A percentile compares a stretch with the other conserved stretches of the same genome.
These are phyloP conservation scores for Angophora floribunda DNA, from an alignment of 345 rosid genomes.

Conservation along the genomic window DNA sequence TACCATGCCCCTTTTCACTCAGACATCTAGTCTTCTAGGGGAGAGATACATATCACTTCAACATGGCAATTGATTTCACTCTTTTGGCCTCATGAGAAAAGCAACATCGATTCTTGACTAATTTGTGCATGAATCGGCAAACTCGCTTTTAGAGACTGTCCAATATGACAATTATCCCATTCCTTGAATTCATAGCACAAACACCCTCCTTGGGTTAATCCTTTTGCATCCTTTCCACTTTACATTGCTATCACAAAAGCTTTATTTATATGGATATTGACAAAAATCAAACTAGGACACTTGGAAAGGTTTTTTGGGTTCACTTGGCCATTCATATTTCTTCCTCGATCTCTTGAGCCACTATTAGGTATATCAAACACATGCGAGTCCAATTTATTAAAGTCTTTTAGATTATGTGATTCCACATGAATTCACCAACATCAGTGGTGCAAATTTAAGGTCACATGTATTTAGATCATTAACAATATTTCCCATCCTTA, in stretches of 20 bases:
- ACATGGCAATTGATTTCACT: background rate
- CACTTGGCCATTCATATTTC: background rate
- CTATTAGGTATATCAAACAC: background rate
- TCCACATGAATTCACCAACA: background rate
- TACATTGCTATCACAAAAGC: background rate
- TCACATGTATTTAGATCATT: background rate
- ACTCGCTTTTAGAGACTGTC: background rate
- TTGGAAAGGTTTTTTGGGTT: background rate
- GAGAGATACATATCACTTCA: background rate
- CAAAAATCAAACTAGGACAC: background rate
- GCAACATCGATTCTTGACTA: background rate
- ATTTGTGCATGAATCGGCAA: background rate
- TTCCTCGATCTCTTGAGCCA: background rate
- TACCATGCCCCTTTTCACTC: background rate
- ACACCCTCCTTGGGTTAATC: background rate
- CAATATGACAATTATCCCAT: background rate
- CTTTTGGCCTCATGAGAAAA: background rate
- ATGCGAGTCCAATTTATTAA: background rate
- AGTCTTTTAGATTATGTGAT: background rate
- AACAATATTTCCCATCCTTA: background rate
- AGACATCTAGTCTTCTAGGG: fast-evolving
- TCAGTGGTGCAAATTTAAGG: background rate
- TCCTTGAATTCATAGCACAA: background rate
- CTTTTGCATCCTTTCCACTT: background rate
- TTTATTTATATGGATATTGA: background rate